These are phyloP conservation scores for Cinnamomum micranthum DNA, from an alignment of 164 flowering plant species.

Conservation along the genomic window DNA sequence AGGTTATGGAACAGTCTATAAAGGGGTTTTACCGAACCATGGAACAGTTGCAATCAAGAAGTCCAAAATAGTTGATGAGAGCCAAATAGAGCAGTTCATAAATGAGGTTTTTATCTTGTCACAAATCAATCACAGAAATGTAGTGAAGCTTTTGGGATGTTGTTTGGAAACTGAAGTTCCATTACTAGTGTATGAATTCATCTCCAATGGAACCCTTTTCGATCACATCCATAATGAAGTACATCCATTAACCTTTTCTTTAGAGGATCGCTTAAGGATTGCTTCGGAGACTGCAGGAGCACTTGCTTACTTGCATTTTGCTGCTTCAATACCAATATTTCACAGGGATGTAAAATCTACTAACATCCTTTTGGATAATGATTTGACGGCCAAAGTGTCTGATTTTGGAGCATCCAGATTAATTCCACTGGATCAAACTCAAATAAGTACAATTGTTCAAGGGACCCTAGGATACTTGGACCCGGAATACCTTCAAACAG, in stretches of 20 bases:
- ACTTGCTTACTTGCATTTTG: conserved; percentile 37
- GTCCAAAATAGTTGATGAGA: conserved; percentile 4
- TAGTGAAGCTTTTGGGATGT: conserved; percentile 38
- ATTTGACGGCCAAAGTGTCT: conserved; percentile 32
- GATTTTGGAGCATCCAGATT: conserved; percentile 22
- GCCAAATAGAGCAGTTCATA: conserved; percentile 10
- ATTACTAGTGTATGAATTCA: conserved; percentile 39
- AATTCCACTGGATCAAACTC: neutral
- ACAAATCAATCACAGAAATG: conserved; percentile 42
- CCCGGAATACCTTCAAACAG: conserved; percentile 6
- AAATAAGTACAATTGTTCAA: conserved; percentile 5
- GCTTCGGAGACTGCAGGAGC: conserved; percentile 43
- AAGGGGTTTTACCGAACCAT: conserved; percentile 1
- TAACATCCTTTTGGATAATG: conserved; percentile 36
- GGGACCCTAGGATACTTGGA: conserved; percentile 13
- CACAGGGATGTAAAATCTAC: conserved; percentile 41
- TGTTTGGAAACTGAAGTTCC: conserved; percentile 44
- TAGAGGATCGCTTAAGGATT: conserved; percentile 18
- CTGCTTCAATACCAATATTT: conserved; percentile 32
- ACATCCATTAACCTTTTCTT: neutral
- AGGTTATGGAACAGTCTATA: conserved; percentile 18
- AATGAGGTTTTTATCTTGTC: conserved; percentile 23
- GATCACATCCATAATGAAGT: conserved; percentile 22
- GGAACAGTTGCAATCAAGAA: conserved; percentile 7
- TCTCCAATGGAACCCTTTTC: conserved; percentile 38